Conservation (phyloP, 495 filamentous ascomycete genomes). For the Aspergillus carlsbadensis region DNA sequence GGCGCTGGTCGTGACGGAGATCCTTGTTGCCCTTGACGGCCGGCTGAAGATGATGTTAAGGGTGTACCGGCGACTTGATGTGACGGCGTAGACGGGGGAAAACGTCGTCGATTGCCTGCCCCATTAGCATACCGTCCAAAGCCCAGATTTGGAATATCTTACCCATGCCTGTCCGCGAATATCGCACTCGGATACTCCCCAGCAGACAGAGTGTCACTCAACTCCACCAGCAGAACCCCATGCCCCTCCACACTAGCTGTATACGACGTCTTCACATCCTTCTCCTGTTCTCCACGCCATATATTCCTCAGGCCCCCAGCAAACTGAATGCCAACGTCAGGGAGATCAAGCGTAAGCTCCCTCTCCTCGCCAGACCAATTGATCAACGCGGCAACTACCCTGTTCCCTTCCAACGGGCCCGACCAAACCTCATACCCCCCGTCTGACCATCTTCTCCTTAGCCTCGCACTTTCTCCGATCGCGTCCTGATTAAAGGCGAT, state of each 20-base stretch:
- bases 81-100: conserved; percentile 34
- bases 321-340: conserved; percentile 40
- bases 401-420: conserved; percentile 37
- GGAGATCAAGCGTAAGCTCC: conserved; percentile 37
- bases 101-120: conserved; percentile 24
- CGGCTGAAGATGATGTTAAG: conserved; percentile 28
- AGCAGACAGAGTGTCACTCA: conserved; percentile 31
- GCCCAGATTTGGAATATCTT: too few relatives aligned
- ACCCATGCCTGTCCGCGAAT: conserved; percentile 26
- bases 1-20: conserved; percentile 9
- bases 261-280: conserved; percentile 38
- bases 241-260: conserved; percentile 37
- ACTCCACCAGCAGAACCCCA: conserved; percentile 43
- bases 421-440: conserved; percentile 51
- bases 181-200: conserved; percentile 22
- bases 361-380: conserved; percentile 44
- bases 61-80: conserved; percentile 32
- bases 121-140: not conserved
- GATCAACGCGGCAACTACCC: conserved; percentile 42
- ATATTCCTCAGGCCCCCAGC: conserved; percentile 41
- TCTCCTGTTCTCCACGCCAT: conserved; percentile 33
- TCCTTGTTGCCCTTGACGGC: not conserved
- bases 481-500: conserved; percentile 55
- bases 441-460: conserved; percentile 36
- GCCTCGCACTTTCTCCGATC: conserved; percentile 43